These are phyloP conservation scores for Asterella californica DNA, from an alignment of 225 moss, liverwort and hornwort genomes.

Conservation along the genomic window DNA sequence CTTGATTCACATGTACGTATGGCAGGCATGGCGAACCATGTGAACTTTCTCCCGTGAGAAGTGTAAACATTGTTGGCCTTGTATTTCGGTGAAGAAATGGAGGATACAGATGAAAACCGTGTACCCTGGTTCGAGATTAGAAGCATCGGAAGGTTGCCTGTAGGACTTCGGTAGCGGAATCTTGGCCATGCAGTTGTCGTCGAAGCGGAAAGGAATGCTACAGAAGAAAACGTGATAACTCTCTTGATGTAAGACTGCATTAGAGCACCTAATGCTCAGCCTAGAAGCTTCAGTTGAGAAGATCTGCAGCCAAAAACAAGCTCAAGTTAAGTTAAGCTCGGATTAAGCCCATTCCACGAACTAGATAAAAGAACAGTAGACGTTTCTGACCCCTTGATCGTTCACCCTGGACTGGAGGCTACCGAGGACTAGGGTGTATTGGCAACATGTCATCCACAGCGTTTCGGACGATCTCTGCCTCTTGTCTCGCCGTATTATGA, in stretches of 20 bases:
- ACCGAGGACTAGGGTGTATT: not conserved
- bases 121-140: not conserved
- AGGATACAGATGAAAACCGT: not conserved
- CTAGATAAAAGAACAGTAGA: too few relatives aligned
- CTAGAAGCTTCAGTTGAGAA: not conserved
- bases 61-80: not conserved
- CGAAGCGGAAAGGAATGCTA: not conserved
- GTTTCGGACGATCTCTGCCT: not conserved
- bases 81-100: not conserved
- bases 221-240: not conserved
- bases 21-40: constrained; percentile 4
- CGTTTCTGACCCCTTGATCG: not conserved
- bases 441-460: not conserved
- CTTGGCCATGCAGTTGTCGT: not conserved
- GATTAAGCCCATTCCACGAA: too few relatives aligned
- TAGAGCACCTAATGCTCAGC: not conserved
- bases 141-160: not conserved
- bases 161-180: not conserved
- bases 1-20: too few relatives aligned
- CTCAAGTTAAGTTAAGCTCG: too few relatives aligned
- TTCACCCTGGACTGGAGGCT: not conserved
- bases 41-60: not conserved
- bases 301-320: not conserved
- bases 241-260: not conserved
- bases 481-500: not conserved